phyloP scores from a whole-genome alignment of 1,139 yeast genomes.

The Protomyces macrosporus region DNA sequence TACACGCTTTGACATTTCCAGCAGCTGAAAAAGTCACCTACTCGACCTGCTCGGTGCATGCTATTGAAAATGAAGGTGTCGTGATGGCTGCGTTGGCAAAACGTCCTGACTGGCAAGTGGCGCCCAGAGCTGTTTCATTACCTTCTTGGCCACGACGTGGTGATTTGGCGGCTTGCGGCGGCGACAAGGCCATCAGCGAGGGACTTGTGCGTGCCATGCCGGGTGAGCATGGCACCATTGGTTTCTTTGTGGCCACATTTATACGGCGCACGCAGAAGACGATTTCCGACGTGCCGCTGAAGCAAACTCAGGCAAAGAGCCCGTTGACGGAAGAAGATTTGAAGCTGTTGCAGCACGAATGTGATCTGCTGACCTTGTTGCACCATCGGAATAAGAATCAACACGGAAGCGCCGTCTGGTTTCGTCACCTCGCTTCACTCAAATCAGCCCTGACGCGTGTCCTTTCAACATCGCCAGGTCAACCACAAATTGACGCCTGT shows the following conservation, averaged over 20 bases:
- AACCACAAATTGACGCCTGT: neutral
- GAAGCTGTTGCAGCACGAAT: neutral
- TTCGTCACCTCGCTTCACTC: neutral
- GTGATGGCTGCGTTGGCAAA: slow-evolving; percentile 68
- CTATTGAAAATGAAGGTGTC: slow-evolving; percentile 88
- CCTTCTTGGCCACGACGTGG: slow-evolving; percentile 89
- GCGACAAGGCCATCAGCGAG: slow-evolving; percentile 53
- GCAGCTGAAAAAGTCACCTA: slow-evolving; percentile 73
- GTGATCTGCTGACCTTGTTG: neutral
- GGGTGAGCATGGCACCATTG: slow-evolving; percentile 90
- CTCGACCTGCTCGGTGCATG: slow-evolving; percentile 91
- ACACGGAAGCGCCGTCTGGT: slow-evolving; percentile 16
- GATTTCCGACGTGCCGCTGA: neutral
- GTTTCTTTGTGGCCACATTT: slow-evolving; percentile 88
- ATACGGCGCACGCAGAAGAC: slow-evolving; percentile 36
- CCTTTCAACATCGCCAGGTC: neutral
- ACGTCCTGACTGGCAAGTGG: slow-evolving; percentile 68
- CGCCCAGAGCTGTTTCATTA: slow-evolving; percentile 57
- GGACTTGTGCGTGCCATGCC: slow-evolving; percentile 85
- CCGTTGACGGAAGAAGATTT: neutral
- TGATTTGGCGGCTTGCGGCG: slow-evolving; percentile 42
- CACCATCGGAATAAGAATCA: slow-evolving; percentile 21
- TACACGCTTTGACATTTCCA: slow-evolving; percentile 82
- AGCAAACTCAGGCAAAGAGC: neutral
- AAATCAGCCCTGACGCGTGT: slow-evolving; percentile 7